phyloP scores from a whole-genome alignment of 2,329 filamentous ascomycete species.

The Fusarium sp. region DNA sequence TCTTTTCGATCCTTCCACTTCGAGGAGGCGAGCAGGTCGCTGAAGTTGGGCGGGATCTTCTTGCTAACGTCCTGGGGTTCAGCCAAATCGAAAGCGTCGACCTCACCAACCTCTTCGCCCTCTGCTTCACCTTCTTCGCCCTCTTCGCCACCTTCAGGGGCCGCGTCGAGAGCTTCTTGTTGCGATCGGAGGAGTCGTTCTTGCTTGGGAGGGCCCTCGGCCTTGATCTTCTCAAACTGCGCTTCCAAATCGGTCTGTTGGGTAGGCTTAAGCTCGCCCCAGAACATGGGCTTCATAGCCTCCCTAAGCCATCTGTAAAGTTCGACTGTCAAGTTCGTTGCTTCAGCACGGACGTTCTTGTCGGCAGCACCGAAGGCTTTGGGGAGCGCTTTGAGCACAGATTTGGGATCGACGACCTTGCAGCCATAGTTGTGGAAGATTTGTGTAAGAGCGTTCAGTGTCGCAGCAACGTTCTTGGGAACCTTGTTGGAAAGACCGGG shows the following conservation, averaged over 20 bases:
- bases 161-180: slow-evolving; percentile 81
- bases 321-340: slow-evolving; percentile 89
- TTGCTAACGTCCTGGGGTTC: slow-evolving; percentile 88
- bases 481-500: slow-evolving; percentile 87
- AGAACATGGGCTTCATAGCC: slow-evolving; percentile 98
- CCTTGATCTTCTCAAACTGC: slow-evolving; percentile 91
- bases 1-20: slow-evolving; percentile 99
- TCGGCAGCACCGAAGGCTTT: slow-evolving; percentile 96
- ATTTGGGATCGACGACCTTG: slow-evolving; percentile 93
- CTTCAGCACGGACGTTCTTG: slow-evolving; percentile 96
- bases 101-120: slow-evolving; percentile 63
- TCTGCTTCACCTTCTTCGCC: slow-evolving; percentile 67
- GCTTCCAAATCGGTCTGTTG: slow-evolving; percentile 95
- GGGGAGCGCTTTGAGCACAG: slow-evolving; percentile 85
- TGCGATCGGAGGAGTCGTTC: slow-evolving; percentile 89
- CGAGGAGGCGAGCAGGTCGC: slow-evolving; percentile 83
- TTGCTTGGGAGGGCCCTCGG: slow-evolving; percentile 87
- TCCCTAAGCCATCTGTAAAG: slow-evolving; percentile 97
- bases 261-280: slow-evolving; percentile 92
- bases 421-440: slow-evolving; percentile 96
- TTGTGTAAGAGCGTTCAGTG: slow-evolving; percentile 78
- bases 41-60: slow-evolving; percentile 83
- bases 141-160: slow-evolving; percentile 65
- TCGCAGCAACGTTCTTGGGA: slow-evolving; percentile 82
- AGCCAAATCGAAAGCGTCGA: slow-evolving; percentile 83